Evolutionary conservation across 306 rosid species (phyloP).

Genomic region (Alnus glutinosa): DNA sequence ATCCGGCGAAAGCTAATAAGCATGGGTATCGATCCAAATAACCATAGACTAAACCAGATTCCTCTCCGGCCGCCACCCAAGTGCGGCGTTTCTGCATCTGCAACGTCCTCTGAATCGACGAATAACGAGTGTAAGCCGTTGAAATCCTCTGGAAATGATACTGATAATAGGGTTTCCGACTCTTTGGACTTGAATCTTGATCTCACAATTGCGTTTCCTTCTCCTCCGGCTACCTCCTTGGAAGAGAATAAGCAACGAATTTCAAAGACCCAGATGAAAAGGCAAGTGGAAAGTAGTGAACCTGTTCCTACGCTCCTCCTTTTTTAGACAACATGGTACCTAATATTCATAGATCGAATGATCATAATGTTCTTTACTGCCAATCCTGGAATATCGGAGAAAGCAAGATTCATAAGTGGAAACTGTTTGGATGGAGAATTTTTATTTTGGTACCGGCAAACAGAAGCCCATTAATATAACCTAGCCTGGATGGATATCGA

Average conservation of each 20-base stretch:
- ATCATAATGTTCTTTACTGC: not conserved
- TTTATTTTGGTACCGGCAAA: constrained; percentile 4
- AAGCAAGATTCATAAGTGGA: not conserved
- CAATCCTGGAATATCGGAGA: not conserved
- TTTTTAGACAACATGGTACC: constrained; percentile 15
- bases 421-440: constrained; percentile 10
- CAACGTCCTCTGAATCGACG: constrained; percentile 32
- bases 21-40: constrained; percentile 61
- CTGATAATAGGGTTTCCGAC: constrained; percentile 24
- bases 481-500: not conserved
- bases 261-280: constrained; percentile 6
- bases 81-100: not conserved
- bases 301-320: constrained; percentile 38
- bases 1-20: constrained; percentile 51
- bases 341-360: not conserved
- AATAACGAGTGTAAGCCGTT: constrained; percentile 18
- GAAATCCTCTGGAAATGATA: not conserved
- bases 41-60: constrained; percentile 45
- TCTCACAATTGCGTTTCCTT: constrained; percentile 58
- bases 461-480: not conserved
- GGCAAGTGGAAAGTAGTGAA: constrained; percentile 28
- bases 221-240: constrained; percentile 1
- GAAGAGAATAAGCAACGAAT: constrained; percentile 20
- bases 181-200: constrained; percentile 50
- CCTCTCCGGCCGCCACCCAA: constrained; percentile 3